Percentiles rank a stretch among this genome's conserved stretches.
Conservation (phyloP, 345 rosid genomes). For the Ricinus communis region DNA sequence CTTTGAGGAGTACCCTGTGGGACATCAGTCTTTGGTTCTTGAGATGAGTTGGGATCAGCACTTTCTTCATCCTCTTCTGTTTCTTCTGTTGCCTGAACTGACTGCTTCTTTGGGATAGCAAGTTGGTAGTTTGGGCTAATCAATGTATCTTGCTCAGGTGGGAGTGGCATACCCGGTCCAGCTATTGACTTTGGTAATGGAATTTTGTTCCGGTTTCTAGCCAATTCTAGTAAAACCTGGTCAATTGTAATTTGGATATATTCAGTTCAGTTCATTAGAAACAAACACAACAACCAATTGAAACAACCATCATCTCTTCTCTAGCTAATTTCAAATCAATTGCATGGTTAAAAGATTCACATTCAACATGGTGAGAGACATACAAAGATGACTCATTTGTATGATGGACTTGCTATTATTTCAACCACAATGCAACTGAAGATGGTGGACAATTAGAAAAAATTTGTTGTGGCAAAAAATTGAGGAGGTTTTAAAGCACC, state of each 20-base stretch:
- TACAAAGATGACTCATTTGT: neutral
- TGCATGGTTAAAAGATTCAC: neutral
- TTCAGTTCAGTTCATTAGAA: neutral
- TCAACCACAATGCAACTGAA: neutral
- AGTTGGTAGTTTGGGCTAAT: slow-evolving; percentile 82
- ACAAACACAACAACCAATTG: neutral
- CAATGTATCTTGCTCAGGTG: slow-evolving; percentile 81
- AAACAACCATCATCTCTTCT: neutral
- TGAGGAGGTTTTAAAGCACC: neutral
- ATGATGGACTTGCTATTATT: neutral
- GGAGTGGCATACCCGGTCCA: slow-evolving; percentile 74
- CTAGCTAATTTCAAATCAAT: neutral
- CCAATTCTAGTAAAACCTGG: slow-evolving; percentile 72
- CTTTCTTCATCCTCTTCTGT: slow-evolving; percentile 75
- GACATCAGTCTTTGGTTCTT: slow-evolving; percentile 46
- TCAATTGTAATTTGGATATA: neutral
- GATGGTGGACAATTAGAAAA: too few species aligned
- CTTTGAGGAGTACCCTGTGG: slow-evolving; percentile 51
- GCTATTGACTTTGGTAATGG: slow-evolving; percentile 76
- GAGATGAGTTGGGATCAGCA: slow-evolving; percentile 51
- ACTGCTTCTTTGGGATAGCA: slow-evolving; percentile 55
- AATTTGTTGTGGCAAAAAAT: neutral
- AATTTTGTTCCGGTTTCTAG: slow-evolving; percentile 78
- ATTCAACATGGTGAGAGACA: neutral
- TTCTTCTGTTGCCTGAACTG: slow-evolving; percentile 61